These are phyloP conservation scores for Saitozyma podzolica DNA, from an alignment of 768 basidiomycete species.

Conservation along the genomic window DNA sequence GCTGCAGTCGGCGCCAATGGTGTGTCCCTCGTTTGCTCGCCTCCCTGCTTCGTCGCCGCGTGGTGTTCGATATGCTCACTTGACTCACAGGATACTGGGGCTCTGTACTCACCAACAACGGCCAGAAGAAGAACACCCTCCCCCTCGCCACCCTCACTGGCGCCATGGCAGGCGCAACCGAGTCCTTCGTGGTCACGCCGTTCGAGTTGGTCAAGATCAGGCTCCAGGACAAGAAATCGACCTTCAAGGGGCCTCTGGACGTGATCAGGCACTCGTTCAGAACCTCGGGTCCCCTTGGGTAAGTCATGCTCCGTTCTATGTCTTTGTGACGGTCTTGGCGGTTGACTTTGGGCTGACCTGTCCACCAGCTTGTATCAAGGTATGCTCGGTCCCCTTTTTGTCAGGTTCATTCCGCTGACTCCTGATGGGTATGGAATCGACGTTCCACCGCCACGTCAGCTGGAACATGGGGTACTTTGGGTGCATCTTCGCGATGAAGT, in stretches of 20 bases:
- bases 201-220: constrained; percentile 73
- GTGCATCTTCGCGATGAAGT: constrained; percentile 78
- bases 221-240: constrained; percentile 88
- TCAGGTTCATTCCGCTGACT: no score
- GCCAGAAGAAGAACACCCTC: constrained; percentile 83
- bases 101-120: constrained; percentile 56
- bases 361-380: constrained; percentile 62
- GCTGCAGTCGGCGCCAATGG: constrained; percentile 41
- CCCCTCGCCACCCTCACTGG: constrained; percentile 85
- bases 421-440: constrained; percentile 80
- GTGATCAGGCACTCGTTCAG: constrained; percentile 76
- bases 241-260: constrained; percentile 86
- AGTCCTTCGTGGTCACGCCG: constrained; percentile 85
- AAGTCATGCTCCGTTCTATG: constrained; percentile 21
- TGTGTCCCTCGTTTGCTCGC: neutral
- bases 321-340: neutral
- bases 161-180: constrained; percentile 91
- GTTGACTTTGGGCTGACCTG: constrained; percentile 8
- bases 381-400: no score
- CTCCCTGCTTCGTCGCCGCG: neutral
- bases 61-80: constrained; percentile 39
- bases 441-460: constrained; percentile 74
- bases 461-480: constrained; percentile 85
- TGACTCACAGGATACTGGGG: constrained; percentile 79
- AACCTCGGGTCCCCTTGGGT: constrained; percentile 76